phyloP scores from a whole-genome alignment of 2,329 filamentous ascomycete genomes.

The Hypoxylon sp. region DNA sequence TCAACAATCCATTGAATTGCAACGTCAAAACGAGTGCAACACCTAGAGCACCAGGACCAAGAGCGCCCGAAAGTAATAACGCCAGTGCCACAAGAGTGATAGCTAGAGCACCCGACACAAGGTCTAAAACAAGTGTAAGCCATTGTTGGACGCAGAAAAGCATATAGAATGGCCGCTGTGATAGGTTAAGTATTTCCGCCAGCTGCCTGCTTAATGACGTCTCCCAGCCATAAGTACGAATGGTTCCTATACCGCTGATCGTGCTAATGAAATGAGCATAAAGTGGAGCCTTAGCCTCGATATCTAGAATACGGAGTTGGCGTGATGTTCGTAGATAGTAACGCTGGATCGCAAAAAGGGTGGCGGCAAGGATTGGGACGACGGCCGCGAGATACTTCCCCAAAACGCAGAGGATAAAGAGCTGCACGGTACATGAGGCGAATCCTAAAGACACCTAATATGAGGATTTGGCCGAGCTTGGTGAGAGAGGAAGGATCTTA shows the following conservation, averaged over 20 bases:
- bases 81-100: slow-evolving; percentile 35
- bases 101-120: too few relatives aligned
- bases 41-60: slow-evolving; percentile 34
- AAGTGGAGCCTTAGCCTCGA: slow-evolving; percentile 28
- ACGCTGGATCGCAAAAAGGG: slow-evolving; percentile 12
- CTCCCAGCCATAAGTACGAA: slow-evolving; percentile 36
- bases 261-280: slow-evolving; percentile 36
- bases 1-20: slow-evolving; percentile 2
- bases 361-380: not conserved
- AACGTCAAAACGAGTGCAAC: slow-evolving; percentile 46
- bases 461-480: too few relatives aligned
- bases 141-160: slow-evolving; percentile 39
- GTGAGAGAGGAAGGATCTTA: too few relatives aligned
- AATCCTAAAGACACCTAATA: too few relatives aligned
- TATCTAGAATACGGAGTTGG: slow-evolving; percentile 30
- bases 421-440: too few relatives aligned
- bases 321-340: slow-evolving; percentile 32
- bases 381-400: slow-evolving; percentile 5
- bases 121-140: slow-evolving; percentile 37
- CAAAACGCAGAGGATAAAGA: slow-evolving; percentile 2
- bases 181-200: slow-evolving; percentile 22
- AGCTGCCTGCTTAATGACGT: slow-evolving; percentile 14
- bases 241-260: slow-evolving; percentile 20
- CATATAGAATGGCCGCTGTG: slow-evolving; percentile 32
- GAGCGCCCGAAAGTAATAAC: slow-evolving; percentile 41